Conservation (phyloP, 768 basidiomycete genomes). For the Hirschioporus abietinus region DNA sequence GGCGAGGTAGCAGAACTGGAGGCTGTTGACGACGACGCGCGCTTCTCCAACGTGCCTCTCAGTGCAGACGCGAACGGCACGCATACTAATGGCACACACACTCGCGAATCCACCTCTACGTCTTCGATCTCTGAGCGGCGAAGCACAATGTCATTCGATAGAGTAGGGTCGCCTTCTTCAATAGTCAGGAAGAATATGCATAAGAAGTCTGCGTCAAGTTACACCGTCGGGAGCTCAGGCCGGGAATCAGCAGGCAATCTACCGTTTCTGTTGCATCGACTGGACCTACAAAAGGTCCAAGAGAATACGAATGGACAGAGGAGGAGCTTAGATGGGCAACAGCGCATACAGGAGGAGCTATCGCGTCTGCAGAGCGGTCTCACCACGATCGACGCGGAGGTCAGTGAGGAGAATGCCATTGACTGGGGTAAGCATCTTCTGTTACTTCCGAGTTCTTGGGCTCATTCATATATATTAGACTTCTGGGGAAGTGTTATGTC, state of each 20-base stretch:
- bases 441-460: constrained; percentile 1
- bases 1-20: constrained; percentile 34
- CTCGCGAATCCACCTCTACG: constrained; percentile 21
- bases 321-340: constrained; percentile 55
- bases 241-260: constrained; percentile 37
- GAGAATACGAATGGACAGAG: constrained; percentile 38
- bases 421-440: constrained; percentile 64
- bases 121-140: constrained; percentile 21
- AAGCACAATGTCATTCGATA: constrained; percentile 26
- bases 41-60: constrained; percentile 49
- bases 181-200: constrained; percentile 31
- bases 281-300: constrained; percentile 41
- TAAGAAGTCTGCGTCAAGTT: constrained; percentile 58
- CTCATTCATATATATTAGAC: constrained; percentile 39
- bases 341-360: constrained; percentile 75
- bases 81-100: constrained; percentile 20
- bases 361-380: constrained; percentile 56
- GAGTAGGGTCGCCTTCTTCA: constrained; percentile 18
- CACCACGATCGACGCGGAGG: constrained; percentile 28
- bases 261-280: constrained; percentile 44
- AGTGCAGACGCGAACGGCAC: constrained; percentile 28
- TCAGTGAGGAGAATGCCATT: constrained; percentile 39
- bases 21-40: constrained; percentile 36
- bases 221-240: constrained; percentile 37
- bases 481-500: constrained; percentile 96